These are phyloP conservation scores for Candida gorgasii DNA, from an alignment of 805 yeast genomes.

Conservation along the genomic window DNA sequence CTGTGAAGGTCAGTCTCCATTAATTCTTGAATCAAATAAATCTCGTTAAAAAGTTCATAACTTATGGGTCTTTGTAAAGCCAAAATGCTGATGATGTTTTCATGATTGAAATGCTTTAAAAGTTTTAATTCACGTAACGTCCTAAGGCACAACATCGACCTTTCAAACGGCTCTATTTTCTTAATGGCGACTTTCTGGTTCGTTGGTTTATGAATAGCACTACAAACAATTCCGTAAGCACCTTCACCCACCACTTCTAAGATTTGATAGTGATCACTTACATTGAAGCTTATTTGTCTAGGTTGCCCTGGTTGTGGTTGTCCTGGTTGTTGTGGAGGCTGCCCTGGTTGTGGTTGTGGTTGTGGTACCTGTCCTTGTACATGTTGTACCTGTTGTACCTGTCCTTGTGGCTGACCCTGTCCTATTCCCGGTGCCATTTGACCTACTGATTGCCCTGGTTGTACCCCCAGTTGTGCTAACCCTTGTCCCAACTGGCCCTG, in stretches of 20 bases:
- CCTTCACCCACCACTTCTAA: conserved; percentile 91
- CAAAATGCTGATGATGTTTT: conserved; percentile 84
- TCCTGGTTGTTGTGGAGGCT: conserved; percentile 1
- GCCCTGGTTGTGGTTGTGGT: conserved; percentile 4
- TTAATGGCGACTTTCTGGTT: conserved; percentile 92
- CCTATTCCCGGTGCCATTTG: conserved; percentile 1
- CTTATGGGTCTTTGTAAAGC: conserved; percentile 85
- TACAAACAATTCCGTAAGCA: conserved; percentile 92
- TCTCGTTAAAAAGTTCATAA: conserved; percentile 78
- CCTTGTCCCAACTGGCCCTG: background rate
- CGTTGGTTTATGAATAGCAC: conserved; percentile 84
- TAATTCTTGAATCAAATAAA: conserved; percentile 82
- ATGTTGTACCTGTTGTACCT: conserved; percentile 1
- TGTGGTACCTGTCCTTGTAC: conserved; percentile 5
- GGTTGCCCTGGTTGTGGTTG: conserved; percentile 9
- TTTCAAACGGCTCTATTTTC: conserved; percentile 88
- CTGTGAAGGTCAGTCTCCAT: conserved; percentile 88
- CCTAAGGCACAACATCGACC: conserved; percentile 84
- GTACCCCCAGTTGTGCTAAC: background rate
- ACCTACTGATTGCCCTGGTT: background rate
- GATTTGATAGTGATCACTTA: conserved; percentile 83
- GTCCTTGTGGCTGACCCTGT: conserved; percentile 1
- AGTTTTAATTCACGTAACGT: conserved; percentile 88
- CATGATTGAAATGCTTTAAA: conserved; percentile 87
- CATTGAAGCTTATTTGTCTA: conserved; percentile 64